Evolutionary conservation across 495 filamentous ascomycete species (phyloP).

Genomic region (Xylaria sp.): DNA sequence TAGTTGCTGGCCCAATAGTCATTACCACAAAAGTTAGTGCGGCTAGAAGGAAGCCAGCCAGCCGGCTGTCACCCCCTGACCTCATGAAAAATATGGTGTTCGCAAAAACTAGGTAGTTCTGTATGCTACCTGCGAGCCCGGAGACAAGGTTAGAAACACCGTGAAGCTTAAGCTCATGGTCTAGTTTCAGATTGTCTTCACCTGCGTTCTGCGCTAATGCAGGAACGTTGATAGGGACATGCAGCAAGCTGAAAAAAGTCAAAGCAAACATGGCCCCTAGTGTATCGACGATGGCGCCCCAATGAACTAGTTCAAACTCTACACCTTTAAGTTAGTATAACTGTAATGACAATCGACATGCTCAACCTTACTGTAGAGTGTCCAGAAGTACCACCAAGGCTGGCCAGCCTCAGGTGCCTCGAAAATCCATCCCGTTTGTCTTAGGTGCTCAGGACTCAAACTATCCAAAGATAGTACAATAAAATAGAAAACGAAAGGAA

Average conservation of each 20-base stretch:
- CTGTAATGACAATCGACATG: neutral
- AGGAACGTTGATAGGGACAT: conserved; percentile 97
- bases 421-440: conserved; percentile 87
- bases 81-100: conserved; percentile 95
- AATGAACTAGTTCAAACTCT: conserved; percentile 80
- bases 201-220: conserved; percentile 86
- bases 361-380: conserved; percentile 76
- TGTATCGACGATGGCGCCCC: conserved; percentile 77
- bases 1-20: conserved; percentile 81
- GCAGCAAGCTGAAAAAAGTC: conserved; percentile 95
- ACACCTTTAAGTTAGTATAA: conserved; percentile 36
- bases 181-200: conserved; percentile 88
- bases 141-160: conserved; percentile 92
- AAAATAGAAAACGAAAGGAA: conserved; percentile 83
- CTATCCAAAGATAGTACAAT: conserved; percentile 70
- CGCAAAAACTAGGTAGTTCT: conserved; percentile 97
- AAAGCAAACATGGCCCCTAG: conserved; percentile 96
- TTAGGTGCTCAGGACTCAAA: conserved; percentile 67
- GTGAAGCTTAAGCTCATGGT: conserved; percentile 91
- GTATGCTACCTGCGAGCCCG: conserved; percentile 85
- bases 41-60: conserved; percentile 88
- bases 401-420: conserved; percentile 79
- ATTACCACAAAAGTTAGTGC: conserved; percentile 79
- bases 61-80: conserved; percentile 83
- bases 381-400: conserved; percentile 97